phyloP scores from a whole-genome alignment of 164 flowering plant genomes.

The Echeveria elegans region DNA sequence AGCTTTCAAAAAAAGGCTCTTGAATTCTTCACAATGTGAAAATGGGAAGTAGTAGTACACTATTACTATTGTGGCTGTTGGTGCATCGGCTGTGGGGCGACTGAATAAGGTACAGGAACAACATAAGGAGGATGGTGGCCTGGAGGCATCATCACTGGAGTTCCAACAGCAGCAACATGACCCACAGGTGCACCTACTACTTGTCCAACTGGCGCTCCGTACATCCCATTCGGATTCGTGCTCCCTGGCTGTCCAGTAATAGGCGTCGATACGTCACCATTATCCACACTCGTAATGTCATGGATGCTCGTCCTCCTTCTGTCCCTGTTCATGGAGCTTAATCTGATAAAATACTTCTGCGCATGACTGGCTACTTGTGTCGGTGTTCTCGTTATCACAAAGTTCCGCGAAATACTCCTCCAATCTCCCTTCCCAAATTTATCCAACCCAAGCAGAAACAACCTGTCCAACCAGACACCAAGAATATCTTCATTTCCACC shows the following conservation, averaged over 20 bases:
- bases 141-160: slow-evolving; percentile 70
- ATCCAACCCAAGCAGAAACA: slow-evolving; percentile 66
- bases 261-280: slow-evolving; percentile 36
- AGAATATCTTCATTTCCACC: neutral
- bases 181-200: slow-evolving; percentile 39
- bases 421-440: slow-evolving; percentile 83
- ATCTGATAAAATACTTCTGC: slow-evolving; percentile 66
- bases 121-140: slow-evolving; percentile 46
- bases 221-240: slow-evolving; percentile 32
- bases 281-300: slow-evolving; percentile 65
- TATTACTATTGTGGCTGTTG: slow-evolving; percentile 17
- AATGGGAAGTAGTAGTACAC: neutral
- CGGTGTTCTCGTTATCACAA: slow-evolving; percentile 63
- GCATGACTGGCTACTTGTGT: slow-evolving; percentile 84
- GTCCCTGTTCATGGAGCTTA: slow-evolving; percentile 72
- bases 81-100: slow-evolving; percentile 56
- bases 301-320: slow-evolving; percentile 78
- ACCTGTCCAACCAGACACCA: slow-evolving; percentile 23
- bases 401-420: slow-evolving; percentile 78
- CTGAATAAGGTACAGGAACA: slow-evolving; percentile 53
- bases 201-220: slow-evolving; percentile 59
- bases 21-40: neutral
- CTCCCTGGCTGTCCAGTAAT: slow-evolving; percentile 45
- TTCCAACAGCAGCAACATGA: slow-evolving; percentile 64
- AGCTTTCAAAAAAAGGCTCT: too few relatives aligned